These are phyloP conservation scores for Talaromyces sp. DNA, from an alignment of 2,329 filamentous ascomycete genomes.

Conservation along the genomic window DNA sequence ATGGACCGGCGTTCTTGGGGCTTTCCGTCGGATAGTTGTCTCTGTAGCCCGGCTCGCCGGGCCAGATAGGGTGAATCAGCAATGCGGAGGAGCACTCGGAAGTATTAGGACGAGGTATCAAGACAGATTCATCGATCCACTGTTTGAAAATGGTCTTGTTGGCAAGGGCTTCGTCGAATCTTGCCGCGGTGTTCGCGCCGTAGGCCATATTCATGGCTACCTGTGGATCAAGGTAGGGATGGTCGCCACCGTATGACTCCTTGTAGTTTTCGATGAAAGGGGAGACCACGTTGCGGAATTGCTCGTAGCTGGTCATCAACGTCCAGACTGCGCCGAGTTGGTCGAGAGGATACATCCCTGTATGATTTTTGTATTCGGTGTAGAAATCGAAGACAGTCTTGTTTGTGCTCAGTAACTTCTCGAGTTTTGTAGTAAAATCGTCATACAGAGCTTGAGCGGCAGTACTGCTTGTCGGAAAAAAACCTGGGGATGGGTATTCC, in stretches of 20 bases:
- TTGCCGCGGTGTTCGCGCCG: neutral
- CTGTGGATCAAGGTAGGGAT: neutral
- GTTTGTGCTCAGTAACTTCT: neutral
- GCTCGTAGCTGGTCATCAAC: neutral
- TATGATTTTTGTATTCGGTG: slow-evolving; percentile 4
- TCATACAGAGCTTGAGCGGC: no score
- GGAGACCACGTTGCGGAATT: neutral
- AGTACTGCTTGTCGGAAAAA: no score
- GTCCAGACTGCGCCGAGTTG: slow-evolving; percentile 1
- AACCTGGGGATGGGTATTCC: no score
- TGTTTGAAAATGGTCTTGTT: neutral
- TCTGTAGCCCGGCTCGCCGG: neutral
- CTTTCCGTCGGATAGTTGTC: neutral
- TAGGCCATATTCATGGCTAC: neutral
- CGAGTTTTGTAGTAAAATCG: neutral
- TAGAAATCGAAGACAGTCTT: neutral
- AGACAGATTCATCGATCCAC: neutral
- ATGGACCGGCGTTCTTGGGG: neutral
- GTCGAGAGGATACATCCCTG: neutral
- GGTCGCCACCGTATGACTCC: neutral
- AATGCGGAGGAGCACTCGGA: slow-evolving; percentile 7
- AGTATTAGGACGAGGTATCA: neutral
- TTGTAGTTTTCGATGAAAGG: neutral
- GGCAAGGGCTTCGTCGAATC: neutral
- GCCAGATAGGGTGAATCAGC: slow-evolving; percentile 6